Evolutionary conservation across 176 grass and related monocot species (phyloP).

Genomic region (Eragrostis curvula): DNA sequence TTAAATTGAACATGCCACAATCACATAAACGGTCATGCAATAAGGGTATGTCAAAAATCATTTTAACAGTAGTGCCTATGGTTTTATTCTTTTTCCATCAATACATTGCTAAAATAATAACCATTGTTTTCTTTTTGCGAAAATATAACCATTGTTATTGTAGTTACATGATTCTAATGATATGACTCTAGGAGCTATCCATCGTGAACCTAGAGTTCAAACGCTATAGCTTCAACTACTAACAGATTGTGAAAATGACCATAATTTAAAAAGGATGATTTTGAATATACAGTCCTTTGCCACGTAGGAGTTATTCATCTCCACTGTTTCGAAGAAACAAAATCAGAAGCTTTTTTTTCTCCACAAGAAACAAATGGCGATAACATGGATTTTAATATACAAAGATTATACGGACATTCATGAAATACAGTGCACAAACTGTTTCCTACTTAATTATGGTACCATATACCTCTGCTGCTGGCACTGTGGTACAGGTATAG

Average conservation of each 20-base stretch:
- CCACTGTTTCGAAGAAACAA: background rate
- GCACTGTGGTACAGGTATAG: conserved; percentile 30
- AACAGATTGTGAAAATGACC: background rate
- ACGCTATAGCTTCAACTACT: background rate
- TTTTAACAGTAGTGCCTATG: no score
- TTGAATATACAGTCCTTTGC: no score
- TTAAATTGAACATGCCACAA: background rate
- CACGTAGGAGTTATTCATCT: background rate
- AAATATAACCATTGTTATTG: no score
- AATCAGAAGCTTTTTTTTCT: background rate
- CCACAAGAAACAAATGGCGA: background rate
- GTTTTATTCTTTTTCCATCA: no score
- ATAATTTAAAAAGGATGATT: background rate
- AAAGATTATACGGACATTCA: background rate
- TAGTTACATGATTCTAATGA: no score
- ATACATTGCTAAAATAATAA: no score
- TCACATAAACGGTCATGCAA: background rate
- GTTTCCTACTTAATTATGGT: background rate
- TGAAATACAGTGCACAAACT: conserved; percentile 7
- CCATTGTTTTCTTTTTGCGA: no score
- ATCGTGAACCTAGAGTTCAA: background rate
- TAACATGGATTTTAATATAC: background rate
- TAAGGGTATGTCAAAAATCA: background rate
- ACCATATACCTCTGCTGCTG: background rate
- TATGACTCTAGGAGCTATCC: no score